A percentile compares a stretch with the other conserved stretches of the same genome.
phyloP scores from a whole-genome alignment of 148 eudicot species.

The Rhododendron griersonianum region DNA sequence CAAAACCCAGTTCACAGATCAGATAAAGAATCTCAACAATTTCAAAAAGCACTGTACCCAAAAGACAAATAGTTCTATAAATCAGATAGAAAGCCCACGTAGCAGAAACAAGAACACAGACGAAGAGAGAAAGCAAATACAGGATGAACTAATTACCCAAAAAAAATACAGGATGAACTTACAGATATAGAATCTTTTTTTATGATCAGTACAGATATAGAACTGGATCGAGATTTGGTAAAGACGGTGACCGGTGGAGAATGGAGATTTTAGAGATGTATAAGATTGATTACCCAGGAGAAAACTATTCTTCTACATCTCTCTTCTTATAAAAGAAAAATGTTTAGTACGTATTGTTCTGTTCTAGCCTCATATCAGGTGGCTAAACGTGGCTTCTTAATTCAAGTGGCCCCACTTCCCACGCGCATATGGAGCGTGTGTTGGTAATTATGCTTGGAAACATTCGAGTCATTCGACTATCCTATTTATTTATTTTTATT shows the following conservation, averaged over 20 bases:
- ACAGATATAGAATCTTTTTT: background rate
- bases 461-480: background rate
- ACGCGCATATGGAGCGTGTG: slow-evolving; percentile 2
- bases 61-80: background rate
- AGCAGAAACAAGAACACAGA: background rate
- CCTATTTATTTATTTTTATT: no score
- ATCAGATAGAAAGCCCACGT: background rate
- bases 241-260: slow-evolving; percentile 12
- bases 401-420: background rate
- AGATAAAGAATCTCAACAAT: background rate
- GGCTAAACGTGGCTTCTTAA: background rate
- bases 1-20: slow-evolving; percentile 12
- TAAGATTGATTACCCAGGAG: slow-evolving; percentile 3
- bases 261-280: background rate
- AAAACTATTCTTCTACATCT: background rate
- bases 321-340: background rate
- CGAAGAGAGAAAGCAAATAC: background rate
- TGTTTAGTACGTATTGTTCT: background rate
- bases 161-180: slow-evolving; percentile 11
- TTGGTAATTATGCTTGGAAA: background rate
- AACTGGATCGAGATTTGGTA: background rate
- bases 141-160: slow-evolving; percentile 6
- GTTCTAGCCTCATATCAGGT: background rate
- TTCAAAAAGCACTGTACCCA: background rate
- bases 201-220: background rate